Percentiles rank a stretch among this genome's conserved stretches.
Evolutionary conservation across 768 basidiomycete species (phyloP).

Genomic region (Tricholoma matsutake): DNA sequence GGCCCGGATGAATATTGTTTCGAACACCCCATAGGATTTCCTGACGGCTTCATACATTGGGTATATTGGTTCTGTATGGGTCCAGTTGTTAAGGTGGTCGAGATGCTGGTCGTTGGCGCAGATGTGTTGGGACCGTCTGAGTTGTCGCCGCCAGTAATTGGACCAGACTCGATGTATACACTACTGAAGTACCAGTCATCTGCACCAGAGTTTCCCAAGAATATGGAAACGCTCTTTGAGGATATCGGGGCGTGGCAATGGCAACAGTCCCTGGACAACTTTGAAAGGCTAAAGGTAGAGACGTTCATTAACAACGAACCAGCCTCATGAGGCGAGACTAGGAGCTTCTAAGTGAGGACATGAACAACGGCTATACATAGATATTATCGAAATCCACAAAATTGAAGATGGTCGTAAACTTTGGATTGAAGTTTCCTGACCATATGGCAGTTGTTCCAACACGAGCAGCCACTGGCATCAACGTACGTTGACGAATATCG

Average conservation of each 20-base stretch:
- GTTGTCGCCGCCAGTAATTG: slow-evolving; percentile 35
- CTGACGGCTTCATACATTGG: too few relatives aligned
- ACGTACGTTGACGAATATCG: too few relatives aligned
- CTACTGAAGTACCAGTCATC: slow-evolving; percentile 62
- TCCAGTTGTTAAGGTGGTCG: too few relatives aligned
- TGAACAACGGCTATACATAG: too few relatives aligned
- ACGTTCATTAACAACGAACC: too few relatives aligned
- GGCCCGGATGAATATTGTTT: too few relatives aligned
- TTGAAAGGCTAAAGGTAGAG: slow-evolving; percentile 12
- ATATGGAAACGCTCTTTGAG: slow-evolving; percentile 23
- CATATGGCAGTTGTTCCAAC: slow-evolving; percentile 54
- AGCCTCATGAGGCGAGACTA: too few relatives aligned
- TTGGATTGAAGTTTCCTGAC: slow-evolving; percentile 50
- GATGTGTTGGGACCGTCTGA: too few relatives aligned
- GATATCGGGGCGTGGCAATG: too few relatives aligned
- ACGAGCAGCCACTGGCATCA: slow-evolving; percentile 31
- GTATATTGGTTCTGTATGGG: too few relatives aligned
- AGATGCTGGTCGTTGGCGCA: slow-evolving; percentile 20
- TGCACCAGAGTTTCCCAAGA: slow-evolving; percentile 30
- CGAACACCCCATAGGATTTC: too few relatives aligned
- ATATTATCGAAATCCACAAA: slow-evolving; percentile 48
- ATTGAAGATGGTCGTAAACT: slow-evolving; percentile 38
- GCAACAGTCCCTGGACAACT: slow-evolving; percentile 24
- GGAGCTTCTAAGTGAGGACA: slow-evolving; percentile 8
- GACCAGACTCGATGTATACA: slow-evolving; percentile 57